Percentiles rank a stretch among this genome's conserved stretches.
These are phyloP conservation scores for Talaromyces atroroseus DNA, from an alignment of 2,329 filamentous ascomycete genomes.

Conservation along the genomic window DNA sequence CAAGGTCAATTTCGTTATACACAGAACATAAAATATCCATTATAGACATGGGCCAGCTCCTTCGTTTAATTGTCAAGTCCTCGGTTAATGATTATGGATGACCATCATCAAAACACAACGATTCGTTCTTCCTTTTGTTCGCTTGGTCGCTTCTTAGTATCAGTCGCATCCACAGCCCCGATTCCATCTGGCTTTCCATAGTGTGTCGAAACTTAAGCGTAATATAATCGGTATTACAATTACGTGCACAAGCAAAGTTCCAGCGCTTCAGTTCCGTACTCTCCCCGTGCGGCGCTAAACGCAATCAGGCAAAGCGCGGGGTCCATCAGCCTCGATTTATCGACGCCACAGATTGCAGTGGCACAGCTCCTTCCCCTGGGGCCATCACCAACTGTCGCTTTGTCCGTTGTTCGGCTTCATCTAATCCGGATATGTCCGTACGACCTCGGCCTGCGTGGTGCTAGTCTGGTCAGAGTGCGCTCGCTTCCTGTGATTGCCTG, in stretches of 20 bases:
- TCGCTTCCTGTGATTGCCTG: neutral
- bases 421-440: neutral
- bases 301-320: neutral
- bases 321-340: neutral
- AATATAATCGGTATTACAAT: neutral
- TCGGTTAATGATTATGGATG: too few species aligned
- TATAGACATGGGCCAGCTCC: too few species aligned
- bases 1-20: too few species aligned
- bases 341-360: neutral
- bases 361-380: neutral
- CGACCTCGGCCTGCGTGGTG: neutral
- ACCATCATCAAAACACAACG: too few species aligned
- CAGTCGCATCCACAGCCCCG: too few species aligned
- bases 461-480: neutral
- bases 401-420: neutral
- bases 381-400: neutral
- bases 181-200: too few species aligned
- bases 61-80: too few species aligned
- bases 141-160: too few species aligned
- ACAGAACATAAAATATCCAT: too few species aligned
- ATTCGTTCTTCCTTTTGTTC: too few species aligned
- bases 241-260: neutral
- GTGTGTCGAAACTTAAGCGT: too few species aligned
- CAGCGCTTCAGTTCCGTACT: neutral
- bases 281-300: neutral